Evolutionary conservation across 2,329 filamentous ascomycete genomes (phyloP), one percentile per base, ranked within the genome.

Genomic region (Sclerotinia spermophila): DNA sequence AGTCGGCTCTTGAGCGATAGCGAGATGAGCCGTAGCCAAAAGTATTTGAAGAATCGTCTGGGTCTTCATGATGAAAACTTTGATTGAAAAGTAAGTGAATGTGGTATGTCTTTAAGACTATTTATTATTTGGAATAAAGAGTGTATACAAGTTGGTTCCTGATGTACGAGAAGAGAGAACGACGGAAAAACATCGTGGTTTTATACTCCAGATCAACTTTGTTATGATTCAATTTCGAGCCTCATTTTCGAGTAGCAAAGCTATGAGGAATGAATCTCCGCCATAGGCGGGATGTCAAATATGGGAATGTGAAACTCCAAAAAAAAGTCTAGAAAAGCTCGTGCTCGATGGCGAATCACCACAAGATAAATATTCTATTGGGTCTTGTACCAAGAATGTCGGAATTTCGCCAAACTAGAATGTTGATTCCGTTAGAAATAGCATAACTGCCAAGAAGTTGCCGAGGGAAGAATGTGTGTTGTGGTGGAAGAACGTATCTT

Each of bases 121-220:
- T 53, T 66, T 66, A 53, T 66, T 53, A n/a, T 42, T 66, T 66
- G 62, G 48, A 53, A 53, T 45, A 66, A 66, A 66, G 62, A 66
- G 62, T 66, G 62, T 66, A 66, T 66, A 66, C 62, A 66, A 66
- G 62, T 66, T 66, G n/a, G 62, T 40, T 66, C 35, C 62, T 66
- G 62, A 24, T 66, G 45, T 40, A 55, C 33, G 45, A 30, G 27
- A 42, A 40, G 17, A 30, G 55, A 5, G 13, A n/a, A 65, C 38
- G 62, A 66, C 0, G 62, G 45, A 42, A 40, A 40, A 30, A 1
- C 62, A 53, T 66, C 45, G n/a, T 66, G 45, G 19, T 66, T 53
- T 53, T 66, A 66, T 66, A 66, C 40, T 66, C 33, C n/a, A 53
- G 10, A 30, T 53, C 33, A 30, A 40, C 17, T 15, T 4, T 66